phyloP scores from a whole-genome alignment of 2,329 filamentous ascomycete genomes.

The Neoarthrinium moseri region DNA sequence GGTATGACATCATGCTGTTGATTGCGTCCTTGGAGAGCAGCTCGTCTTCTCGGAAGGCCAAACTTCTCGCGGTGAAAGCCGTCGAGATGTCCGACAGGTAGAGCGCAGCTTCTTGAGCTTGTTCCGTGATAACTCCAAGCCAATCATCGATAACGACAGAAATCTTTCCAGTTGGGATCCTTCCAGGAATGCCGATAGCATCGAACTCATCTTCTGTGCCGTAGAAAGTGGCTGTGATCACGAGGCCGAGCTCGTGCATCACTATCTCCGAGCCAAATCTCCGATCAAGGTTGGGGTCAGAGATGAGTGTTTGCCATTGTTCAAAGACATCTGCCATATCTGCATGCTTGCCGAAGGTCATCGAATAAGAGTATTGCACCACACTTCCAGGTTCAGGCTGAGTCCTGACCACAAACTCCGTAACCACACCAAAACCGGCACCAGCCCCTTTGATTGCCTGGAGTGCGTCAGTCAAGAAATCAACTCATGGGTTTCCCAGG shows the following conservation, averaged over 20 bases:
- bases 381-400: conserved; percentile 54
- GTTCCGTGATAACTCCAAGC: conserved; percentile 56
- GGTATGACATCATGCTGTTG: conserved; percentile 50
- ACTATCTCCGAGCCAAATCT: conserved; percentile 59
- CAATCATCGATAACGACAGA: conserved; percentile 59
- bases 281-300: conserved; percentile 53
- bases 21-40: conserved; percentile 45
- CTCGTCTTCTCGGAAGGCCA: conserved; percentile 51
- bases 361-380: conserved; percentile 57
- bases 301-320: conserved; percentile 57
- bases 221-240: conserved; percentile 62
- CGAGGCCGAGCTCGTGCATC: conserved; percentile 49
- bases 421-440: conserved; percentile 56
- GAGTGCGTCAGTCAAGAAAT: neutral
- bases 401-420: conserved; percentile 55
- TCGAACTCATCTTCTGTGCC: conserved; percentile 57
- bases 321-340: conserved; percentile 50
- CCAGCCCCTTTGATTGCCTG: conserved; percentile 55
- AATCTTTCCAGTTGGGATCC: conserved; percentile 41
- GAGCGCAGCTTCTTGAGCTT: conserved; percentile 48
- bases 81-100: conserved; percentile 44
- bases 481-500: neutral
- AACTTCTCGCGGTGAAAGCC: conserved; percentile 57
- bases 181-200: conserved; percentile 45
- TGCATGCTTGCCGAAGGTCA: conserved; percentile 46